Evolutionary conservation across 331 rosid species (phyloP).

Genomic region (Erythrophleum ivorense): DNA sequence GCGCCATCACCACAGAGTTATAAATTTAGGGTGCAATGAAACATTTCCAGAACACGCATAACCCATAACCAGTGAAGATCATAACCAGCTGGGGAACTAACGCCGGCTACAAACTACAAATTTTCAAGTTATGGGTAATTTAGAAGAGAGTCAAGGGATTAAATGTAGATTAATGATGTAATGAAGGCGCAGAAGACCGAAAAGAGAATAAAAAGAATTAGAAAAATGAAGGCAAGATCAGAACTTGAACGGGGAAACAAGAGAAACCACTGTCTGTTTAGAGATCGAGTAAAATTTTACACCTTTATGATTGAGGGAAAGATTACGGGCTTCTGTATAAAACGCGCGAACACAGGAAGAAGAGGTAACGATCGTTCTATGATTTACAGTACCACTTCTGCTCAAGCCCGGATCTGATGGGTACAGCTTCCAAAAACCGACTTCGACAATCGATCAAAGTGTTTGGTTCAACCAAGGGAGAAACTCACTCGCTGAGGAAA

Average conservation of each 20-base stretch:
- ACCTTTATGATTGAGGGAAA: conserved; percentile 35
- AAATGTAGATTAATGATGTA: not conserved
- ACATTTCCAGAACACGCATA: conserved; percentile 16
- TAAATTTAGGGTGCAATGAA: not conserved
- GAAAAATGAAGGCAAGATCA: conserved; percentile 3
- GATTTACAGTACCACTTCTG: not conserved
- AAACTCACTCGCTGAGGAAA: not conserved
- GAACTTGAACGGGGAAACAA: conserved; percentile 7
- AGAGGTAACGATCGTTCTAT: not conserved
- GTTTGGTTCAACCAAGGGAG: no score
- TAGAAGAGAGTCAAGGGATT: not conserved
- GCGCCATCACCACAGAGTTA: not conserved
- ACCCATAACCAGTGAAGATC: not conserved
- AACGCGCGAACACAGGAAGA: not conserved
- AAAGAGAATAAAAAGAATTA: not conserved
- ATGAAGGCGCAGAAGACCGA: not conserved
- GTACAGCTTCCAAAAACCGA: not conserved
- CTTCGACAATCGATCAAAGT: not conserved
- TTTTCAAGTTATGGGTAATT: not conserved
- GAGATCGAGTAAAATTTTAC: conserved; percentile 5
- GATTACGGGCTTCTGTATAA: conserved; percentile 3
- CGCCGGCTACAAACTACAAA: not conserved
- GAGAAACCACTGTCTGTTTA: not conserved
- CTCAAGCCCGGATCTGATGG: not conserved
- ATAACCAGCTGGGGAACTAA: not conserved